Evolutionary conservation across 2,329 filamentous ascomycete genomes (phyloP), one percentile per base, ranked within the genome.

Genomic region (Proliferodiscus dingleyae): DNA sequence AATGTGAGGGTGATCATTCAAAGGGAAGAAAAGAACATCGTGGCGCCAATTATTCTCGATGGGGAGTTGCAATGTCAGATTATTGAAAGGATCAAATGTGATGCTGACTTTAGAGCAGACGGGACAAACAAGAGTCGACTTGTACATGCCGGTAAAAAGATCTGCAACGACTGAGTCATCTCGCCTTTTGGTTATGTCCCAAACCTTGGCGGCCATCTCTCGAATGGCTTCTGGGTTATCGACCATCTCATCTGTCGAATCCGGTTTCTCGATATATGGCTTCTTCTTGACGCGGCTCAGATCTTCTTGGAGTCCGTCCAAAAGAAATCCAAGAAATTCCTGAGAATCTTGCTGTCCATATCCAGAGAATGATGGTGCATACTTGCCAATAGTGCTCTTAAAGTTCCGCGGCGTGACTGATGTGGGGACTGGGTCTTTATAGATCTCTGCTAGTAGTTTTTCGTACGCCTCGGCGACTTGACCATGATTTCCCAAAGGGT

Each of bases 271-370:
- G 37, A 94, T 91, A 65, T 97, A 96, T 1, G 93, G 93, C 70
- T 98, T 98, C 70, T 94, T 91, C 62, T 86, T 81, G 53, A 98
- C 85, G 8, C 93, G 82, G 63, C 94, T 98, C 33, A 98, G 71
- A 64, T 98, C 93, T 66, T 98, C 93, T 59, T 97, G 91, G 1
- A 98, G 73, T 4, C 87, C 91, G 65, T 98, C 93, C 6, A 98
- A 81, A 10, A 98, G 75, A 64, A 96, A 97, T 32, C 93, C 89
- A 16, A 98, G 73, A 32, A 98, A 97, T 61, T 98, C 93, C 60
- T 98, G 93, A 0, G 93, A 95, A 63, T 98, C 93, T 64, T 98
- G 93, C 64, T 98, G 93, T 3, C 87, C 89, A 68, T 93, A 97
- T 3, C 91, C 91, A 2, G 89, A 91, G 63, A 98, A 97, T 10